Evolutionary conservation across 176 grass and related monocot genomes (phyloP).

Genomic region (sorghum (Sorghum bicolor)): Sorghum_bicolor_NCBIv3 NC_012872.2:70695001-70695500

Average conservation of each 20-base stretch:
- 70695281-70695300: conserved; percentile 2
- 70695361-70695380: conserved; percentile 7
- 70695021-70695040: conserved; percentile 2
- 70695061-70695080: not conserved
- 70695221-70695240: conserved; percentile 1
- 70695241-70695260: conserved; percentile 11
- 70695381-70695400: not conserved
- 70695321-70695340: not conserved
- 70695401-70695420: not conserved
- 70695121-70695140: conserved; percentile 9
- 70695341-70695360: not conserved
- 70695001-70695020: not conserved
- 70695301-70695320: conserved; percentile 8
- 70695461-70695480: not conserved
- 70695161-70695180: conserved; percentile 42
- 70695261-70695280: conserved; percentile 16
- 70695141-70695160: conserved; percentile 13
- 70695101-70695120: not conserved
- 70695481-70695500: not conserved
- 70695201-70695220: conserved; percentile 27
- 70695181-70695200: conserved; percentile 38
- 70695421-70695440: conserved; percentile 32
- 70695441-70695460: conserved; percentile 24
- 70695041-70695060: conserved; percentile 10
- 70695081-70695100: not conserved